These are phyloP conservation scores for Telopea speciosissima DNA, from an alignment of 177 flowering plant genomes.

Conservation along the genomic window DNA sequence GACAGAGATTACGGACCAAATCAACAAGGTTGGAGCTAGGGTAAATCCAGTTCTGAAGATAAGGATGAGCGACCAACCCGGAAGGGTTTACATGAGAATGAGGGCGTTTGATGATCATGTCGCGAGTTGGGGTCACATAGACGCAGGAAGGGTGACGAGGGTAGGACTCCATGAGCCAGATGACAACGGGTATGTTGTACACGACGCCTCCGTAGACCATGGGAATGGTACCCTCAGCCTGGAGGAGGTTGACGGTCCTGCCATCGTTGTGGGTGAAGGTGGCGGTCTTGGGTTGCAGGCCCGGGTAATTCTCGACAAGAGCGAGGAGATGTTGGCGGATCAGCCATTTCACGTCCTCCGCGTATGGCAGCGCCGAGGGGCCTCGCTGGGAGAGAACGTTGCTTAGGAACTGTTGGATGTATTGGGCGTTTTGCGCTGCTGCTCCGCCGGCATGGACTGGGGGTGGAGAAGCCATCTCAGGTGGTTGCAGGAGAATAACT, in stretches of 20 bases:
- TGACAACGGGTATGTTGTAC: not conserved
- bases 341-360: not conserved
- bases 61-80: not conserved
- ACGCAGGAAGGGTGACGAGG: not conserved
- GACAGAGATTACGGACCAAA: not conserved
- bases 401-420: not conserved
- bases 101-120: not conserved
- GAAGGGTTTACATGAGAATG: not conserved
- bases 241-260: not conserved
- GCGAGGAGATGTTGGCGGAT: not conserved
- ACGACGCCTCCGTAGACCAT: not conserved
- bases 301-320: not conserved
- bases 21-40: not conserved
- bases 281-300: not conserved
- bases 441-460: not conserved
- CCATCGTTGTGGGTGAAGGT: not conserved
- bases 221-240: not conserved
- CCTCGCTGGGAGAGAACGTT: not conserved
- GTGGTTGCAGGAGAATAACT: not conserved
- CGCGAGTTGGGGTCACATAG: not conserved
- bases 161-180: not conserved
- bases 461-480: not conserved
- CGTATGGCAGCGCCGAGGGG: not conserved
- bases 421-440: not conserved
- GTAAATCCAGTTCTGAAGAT: not conserved